Conservation (phyloP, 371 early-diverging fungal species). For the Saksenaea oblongispora region DNA sequence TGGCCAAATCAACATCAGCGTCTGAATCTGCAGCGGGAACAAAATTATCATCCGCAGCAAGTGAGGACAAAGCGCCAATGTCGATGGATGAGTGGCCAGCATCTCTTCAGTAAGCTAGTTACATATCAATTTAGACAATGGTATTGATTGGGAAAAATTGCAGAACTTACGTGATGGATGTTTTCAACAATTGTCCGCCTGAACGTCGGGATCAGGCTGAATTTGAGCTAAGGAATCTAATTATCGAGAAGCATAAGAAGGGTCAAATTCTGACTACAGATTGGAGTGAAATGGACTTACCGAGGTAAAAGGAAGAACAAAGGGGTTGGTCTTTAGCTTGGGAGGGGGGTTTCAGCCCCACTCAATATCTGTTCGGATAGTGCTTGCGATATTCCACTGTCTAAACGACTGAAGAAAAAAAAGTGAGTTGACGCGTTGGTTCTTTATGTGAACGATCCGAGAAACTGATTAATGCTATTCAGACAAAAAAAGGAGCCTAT, state of each 20-base stretch:
- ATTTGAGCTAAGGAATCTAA: slow-evolving; percentile 55
- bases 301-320: slow-evolving; percentile 44
- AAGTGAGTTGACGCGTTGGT: slow-evolving; percentile 15
- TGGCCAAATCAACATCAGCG: neutral
- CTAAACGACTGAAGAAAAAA: slow-evolving; percentile 29
- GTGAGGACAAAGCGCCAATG: slow-evolving; percentile 12
- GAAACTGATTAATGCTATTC: neutral
- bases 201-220: slow-evolving; percentile 58
- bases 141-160: neutral
- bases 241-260: slow-evolving; percentile 50
- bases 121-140: neutral
- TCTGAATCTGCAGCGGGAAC: neutral
- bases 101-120: slow-evolving; percentile 38
- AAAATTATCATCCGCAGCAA: neutral
- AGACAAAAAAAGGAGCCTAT: slow-evolving; percentile 3
- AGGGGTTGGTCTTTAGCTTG: neutral
- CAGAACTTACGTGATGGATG: slow-evolving; percentile 64
- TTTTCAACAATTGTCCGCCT: slow-evolving; percentile 54
- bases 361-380: slow-evolving; percentile 3
- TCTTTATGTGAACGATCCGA: neutral
- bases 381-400: slow-evolving; percentile 14
- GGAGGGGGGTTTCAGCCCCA: neutral
- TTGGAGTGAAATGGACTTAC: slow-evolving; percentile 71
- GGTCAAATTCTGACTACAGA: slow-evolving; percentile 59
- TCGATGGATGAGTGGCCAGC: slow-evolving; percentile 43